Percentiles rank a stretch among this genome's conserved stretches.
These are phyloP conservation scores for Fusarium newnesense DNA, from an alignment of 2,329 filamentous ascomycete species.

Conservation along the genomic window DNA sequence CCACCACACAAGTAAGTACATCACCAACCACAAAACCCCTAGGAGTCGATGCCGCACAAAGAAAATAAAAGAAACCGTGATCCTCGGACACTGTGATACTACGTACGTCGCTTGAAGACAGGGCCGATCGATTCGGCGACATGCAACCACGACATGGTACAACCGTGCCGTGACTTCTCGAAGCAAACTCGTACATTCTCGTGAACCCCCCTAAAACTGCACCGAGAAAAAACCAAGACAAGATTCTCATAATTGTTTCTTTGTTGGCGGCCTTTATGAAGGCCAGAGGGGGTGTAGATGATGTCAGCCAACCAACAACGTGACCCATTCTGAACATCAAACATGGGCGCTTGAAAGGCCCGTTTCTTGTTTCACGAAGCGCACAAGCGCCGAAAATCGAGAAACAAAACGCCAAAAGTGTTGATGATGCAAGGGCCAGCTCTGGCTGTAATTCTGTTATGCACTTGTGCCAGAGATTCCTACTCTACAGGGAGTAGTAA, in stretches of 20 bases:
- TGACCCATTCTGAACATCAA: slow-evolving; percentile 30
- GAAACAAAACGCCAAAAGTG: neutral
- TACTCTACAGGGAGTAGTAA: neutral
- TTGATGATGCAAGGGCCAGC: neutral
- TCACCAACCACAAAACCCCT: neutral
- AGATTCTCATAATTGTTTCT: neutral
- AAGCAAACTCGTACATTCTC: slow-evolving; percentile 17
- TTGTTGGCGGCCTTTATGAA: neutral
- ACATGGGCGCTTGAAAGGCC: slow-evolving; percentile 28
- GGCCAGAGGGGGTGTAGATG: slow-evolving; percentile 4
- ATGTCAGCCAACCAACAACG: slow-evolving; percentile 31
- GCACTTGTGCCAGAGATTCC: neutral
- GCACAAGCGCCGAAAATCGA: slow-evolving; percentile 34
- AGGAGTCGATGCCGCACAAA: neutral
- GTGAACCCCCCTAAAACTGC: slow-evolving; percentile 28
- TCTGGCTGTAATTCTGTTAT: neutral
- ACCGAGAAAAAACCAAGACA: slow-evolving; percentile 8
- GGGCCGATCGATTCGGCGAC: neutral
- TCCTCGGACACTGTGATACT: neutral
- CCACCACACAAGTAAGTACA: neutral
- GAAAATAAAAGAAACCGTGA: neutral
- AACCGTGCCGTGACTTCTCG: slow-evolving; percentile 4
- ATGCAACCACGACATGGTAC: slow-evolving; percentile 1
- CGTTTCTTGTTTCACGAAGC: slow-evolving; percentile 40
- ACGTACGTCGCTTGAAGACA: neutral